A percentile compares a stretch with the other conserved stretches of the same genome.
These are phyloP conservation scores for Quaeritorhiza haematococci DNA, from an alignment of 371 early-diverging fungal species.

Conservation along the genomic window DNA sequence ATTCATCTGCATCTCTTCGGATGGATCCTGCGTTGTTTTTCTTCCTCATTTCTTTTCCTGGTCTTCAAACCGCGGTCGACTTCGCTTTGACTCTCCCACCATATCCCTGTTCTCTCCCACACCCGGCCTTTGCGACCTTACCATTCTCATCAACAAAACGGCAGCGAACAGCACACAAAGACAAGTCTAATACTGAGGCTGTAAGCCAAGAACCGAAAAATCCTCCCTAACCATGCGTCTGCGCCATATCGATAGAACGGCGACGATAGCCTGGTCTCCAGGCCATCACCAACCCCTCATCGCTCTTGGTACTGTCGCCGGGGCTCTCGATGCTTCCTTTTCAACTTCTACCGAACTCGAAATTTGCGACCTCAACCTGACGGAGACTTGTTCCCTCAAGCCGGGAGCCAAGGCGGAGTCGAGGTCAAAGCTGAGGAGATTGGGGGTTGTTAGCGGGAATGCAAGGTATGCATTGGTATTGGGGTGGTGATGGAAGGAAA, in stretches of 20 bases:
- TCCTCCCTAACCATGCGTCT: conserved; percentile 19
- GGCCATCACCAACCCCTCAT: conserved; percentile 41
- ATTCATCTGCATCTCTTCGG: no score
- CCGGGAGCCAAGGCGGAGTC: neutral
- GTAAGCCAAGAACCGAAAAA: no score
- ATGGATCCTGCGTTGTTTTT: no score
- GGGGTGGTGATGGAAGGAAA: no score
- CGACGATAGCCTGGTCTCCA: conserved; percentile 38
- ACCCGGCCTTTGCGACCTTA: no score
- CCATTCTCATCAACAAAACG: no score
- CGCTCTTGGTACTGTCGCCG: conserved; percentile 93
- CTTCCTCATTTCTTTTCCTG: no score
- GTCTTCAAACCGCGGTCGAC: no score
- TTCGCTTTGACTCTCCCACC: no score
- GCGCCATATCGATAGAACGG: conserved; percentile 25
- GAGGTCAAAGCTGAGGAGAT: conserved; percentile 12
- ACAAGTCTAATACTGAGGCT: no score
- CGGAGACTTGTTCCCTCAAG: conserved; percentile 18
- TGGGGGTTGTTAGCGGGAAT: conserved; percentile 56
- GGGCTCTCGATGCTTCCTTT: conserved; percentile 93
- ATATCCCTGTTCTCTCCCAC: no score
- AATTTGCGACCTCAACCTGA: conserved; percentile 73
- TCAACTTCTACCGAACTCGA: conserved; percentile 87
- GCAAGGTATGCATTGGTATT: conserved; percentile 49
- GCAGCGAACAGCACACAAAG: no score